These are phyloP conservation scores for Populus deltoides DNA, from an alignment of 345 rosid species.

Conservation along the genomic window DNA sequence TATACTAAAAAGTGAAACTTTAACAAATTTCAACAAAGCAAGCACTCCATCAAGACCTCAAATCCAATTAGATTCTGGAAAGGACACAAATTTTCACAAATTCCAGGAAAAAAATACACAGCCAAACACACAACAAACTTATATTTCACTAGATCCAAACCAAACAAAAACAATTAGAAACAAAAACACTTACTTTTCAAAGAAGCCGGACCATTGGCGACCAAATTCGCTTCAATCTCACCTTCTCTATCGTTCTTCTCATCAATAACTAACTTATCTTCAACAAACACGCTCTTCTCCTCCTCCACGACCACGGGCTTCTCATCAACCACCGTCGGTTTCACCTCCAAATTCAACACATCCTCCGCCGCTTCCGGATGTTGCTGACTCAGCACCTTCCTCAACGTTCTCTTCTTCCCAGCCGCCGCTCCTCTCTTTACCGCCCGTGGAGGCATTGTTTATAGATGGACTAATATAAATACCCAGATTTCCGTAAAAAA, in stretches of 20 bases:
- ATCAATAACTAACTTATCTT: constrained; percentile 8
- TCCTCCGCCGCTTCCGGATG: constrained; percentile 26
- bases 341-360: constrained; percentile 28
- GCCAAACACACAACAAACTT: background rate
- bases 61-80: background rate
- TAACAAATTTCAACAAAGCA: background rate
- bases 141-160: background rate
- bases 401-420: constrained; percentile 46
- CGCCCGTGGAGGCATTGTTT: constrained; percentile 66
- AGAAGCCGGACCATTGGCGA: constrained; percentile 12
- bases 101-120: background rate
- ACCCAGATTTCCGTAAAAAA: background rate
- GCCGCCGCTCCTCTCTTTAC: constrained; percentile 65
- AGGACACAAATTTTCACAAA: background rate
- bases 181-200: constrained; percentile 44
- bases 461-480: background rate
- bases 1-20: background rate
- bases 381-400: constrained; percentile 44
- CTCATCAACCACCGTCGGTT: background rate
- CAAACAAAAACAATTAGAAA: background rate
- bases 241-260: constrained; percentile 26
- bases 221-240: constrained; percentile 16
- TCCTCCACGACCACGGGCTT: constrained; percentile 6
- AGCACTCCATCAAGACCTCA: background rate
- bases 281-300: background rate